Evolutionary conservation across 2,329 filamentous ascomycete species (phyloP), one percentile per base, ranked within the genome.

Genomic region (Pseudomassariella vexata): DNA sequence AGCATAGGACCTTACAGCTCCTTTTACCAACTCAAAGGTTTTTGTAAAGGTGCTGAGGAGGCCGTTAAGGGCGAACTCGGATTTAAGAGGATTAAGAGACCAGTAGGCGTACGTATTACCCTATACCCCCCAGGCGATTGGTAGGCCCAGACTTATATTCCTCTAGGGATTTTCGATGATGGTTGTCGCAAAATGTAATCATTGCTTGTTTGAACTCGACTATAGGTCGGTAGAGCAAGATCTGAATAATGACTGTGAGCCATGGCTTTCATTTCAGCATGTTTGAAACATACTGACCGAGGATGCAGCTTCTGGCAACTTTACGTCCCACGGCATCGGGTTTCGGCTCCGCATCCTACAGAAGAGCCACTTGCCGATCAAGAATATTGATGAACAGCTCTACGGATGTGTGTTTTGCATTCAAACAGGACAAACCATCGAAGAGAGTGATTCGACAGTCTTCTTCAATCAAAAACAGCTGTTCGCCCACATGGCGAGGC

Each of bases 371-470:
- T 35, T 77, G 5, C 50, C 63, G 1, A 65, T 68, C 5, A 63
- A 62, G 33, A 57, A 66, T 10, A 55, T 66, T 11, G 71, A 75
- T 25, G 71, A 76, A 38, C 59, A 68, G 31, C 47, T 72, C 26
- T 77, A 73, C 43, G 70, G 58, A 3, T 77, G 73, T 39, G 40
- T 72, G 1, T 75, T 77, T 44, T 77, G 73, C 45, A 54, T 73
- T 4, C 60, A 67, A 5, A 39, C 56, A 12, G 69, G 69, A 1
- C 57, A 48, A n/a, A 74, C 70, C 0, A 49, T 65, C 3, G 67
- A 75, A 29, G 62, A 69, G 34, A 68, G 67, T 41, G 73, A 77
- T 28, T 65, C 72, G 3, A 76, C 73, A 1, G 67, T 76, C 7
- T 76, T 76, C 49, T 70, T 73, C 46, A 66, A 51, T 27, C 66